Evolutionary conservation across 805 yeast species (phyloP).

Genomic region (Candida nemodendra): DNA sequence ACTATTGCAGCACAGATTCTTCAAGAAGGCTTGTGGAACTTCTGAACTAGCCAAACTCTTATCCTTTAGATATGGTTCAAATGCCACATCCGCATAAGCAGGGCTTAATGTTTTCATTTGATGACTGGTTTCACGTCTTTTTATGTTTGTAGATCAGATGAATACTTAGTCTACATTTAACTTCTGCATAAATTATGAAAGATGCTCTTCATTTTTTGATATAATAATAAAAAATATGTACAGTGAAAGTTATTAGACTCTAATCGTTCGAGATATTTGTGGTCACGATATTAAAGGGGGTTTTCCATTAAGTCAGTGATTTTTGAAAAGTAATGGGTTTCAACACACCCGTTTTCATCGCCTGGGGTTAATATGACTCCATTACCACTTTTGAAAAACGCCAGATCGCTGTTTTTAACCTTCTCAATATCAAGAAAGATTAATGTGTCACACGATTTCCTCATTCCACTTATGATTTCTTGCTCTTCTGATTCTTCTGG

Average conservation of each 20-base stretch:
- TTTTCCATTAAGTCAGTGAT: conserved; percentile 25
- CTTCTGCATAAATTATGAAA: no score
- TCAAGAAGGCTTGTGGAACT: conserved; percentile 60
- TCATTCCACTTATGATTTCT: conserved; percentile 69
- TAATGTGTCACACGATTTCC: conserved; percentile 53
- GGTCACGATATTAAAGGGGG: no score
- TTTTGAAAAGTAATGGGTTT: conserved; percentile 40
- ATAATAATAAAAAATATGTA: no score
- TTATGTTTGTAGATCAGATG: no score
- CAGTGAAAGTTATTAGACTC: no score
- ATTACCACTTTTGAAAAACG: conserved; percentile 64
- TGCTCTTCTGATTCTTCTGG: conserved; percentile 19
- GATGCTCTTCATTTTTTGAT: not conserved
- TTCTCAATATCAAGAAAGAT: conserved; percentile 60
- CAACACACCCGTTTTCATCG: conserved; percentile 50
- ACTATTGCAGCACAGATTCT: conserved; percentile 71
- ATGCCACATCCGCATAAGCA: no score
- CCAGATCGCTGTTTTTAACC: conserved; percentile 43
- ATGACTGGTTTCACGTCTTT: no score
- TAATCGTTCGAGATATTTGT: no score
- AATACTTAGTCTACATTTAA: no score
- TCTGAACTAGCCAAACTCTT: conserved; percentile 58
- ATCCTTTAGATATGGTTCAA: conserved; percentile 30
- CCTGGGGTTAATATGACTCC: conserved; percentile 74
- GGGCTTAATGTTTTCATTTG: no score